Conservation (phyloP, 257 asterid genomes). For the Leptodermis oblonga region DNA sequence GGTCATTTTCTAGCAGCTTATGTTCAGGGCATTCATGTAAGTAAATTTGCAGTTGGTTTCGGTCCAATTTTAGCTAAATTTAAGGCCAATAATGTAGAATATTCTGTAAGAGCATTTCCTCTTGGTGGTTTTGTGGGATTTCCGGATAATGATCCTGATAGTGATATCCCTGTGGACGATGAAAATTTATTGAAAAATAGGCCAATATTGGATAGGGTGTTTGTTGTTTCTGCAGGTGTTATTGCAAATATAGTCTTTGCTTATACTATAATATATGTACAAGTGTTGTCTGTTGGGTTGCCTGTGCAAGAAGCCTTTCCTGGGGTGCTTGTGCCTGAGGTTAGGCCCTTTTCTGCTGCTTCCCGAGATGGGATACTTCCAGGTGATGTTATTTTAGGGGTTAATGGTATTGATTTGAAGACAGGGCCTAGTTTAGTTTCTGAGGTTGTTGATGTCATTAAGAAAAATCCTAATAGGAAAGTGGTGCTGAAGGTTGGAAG, state of each 20-base stretch:
- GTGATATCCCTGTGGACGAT: slow-evolving; percentile 87
- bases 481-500: slow-evolving; percentile 65
- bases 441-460: slow-evolving; percentile 73
- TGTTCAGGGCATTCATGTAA: slow-evolving; percentile 94
- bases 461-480: slow-evolving; percentile 49
- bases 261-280: slow-evolving; percentile 60
- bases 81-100: slow-evolving; percentile 80
- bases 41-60: slow-evolving; percentile 94
- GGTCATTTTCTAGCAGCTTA: slow-evolving; percentile 94
- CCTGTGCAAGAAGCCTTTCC: slow-evolving; percentile 97
- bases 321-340: slow-evolving; percentile 95
- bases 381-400: slow-evolving; percentile 83
- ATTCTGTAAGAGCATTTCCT: slow-evolving; percentile 89
- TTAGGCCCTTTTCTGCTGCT: slow-evolving; percentile 89
- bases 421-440: slow-evolving; percentile 69
- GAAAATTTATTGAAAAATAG: slow-evolving; percentile 77
- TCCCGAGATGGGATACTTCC: slow-evolving; percentile 73
- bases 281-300: slow-evolving; percentile 82
- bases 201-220: slow-evolving; percentile 72
- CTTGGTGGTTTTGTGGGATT: slow-evolving; percentile 97
- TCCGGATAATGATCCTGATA: slow-evolving; percentile 96
- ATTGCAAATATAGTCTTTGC: slow-evolving; percentile 85
- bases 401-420: slow-evolving; percentile 50
- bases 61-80: slow-evolving; percentile 91
- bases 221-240: slow-evolving; percentile 97